These are phyloP conservation scores for Zalerion maritima DNA, from an alignment of 495 filamentous ascomycete species.

Conservation along the genomic window DNA sequence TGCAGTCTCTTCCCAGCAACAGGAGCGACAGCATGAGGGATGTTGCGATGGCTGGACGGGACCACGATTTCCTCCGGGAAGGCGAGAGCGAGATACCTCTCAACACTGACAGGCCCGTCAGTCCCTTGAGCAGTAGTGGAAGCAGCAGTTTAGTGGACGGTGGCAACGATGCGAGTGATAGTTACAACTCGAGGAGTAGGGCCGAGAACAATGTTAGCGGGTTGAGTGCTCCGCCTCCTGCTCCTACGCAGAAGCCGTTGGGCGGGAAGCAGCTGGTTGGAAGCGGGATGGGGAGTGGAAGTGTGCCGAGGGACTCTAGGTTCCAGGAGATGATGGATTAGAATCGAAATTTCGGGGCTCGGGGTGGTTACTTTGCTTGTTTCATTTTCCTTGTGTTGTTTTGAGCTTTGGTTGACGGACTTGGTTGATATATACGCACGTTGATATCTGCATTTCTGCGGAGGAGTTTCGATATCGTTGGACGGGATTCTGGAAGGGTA, in stretches of 20 bases:
- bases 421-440: too few species aligned
- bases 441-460: too few species aligned
- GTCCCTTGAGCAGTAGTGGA: slow-evolving; percentile 3
- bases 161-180: too few species aligned
- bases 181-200: too few species aligned
- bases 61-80: not conserved
- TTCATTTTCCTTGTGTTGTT: not conserved
- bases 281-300: slow-evolving; percentile 15
- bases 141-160: too few species aligned
- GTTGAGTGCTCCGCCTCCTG: too few species aligned
- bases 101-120: slow-evolving; percentile 1
- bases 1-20: slow-evolving; percentile 15
- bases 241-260: slow-evolving; percentile 8
- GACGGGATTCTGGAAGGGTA: too few species aligned
- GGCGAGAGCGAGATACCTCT: not conserved
- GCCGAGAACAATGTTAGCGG: too few species aligned
- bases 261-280: slow-evolving; percentile 12
- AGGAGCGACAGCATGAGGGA: slow-evolving; percentile 29
- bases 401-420: slow-evolving; percentile 1
- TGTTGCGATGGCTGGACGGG: slow-evolving; percentile 34
- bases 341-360: too few species aligned
- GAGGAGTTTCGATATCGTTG: too few species aligned
- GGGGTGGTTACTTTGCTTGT: slow-evolving; percentile 2
- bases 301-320: slow-evolving; percentile 27
- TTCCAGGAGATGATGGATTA: slow-evolving; percentile 21